Conservation (phyloP, 1,284 basidiomycete species). For the Tremellales sp. region DNA sequence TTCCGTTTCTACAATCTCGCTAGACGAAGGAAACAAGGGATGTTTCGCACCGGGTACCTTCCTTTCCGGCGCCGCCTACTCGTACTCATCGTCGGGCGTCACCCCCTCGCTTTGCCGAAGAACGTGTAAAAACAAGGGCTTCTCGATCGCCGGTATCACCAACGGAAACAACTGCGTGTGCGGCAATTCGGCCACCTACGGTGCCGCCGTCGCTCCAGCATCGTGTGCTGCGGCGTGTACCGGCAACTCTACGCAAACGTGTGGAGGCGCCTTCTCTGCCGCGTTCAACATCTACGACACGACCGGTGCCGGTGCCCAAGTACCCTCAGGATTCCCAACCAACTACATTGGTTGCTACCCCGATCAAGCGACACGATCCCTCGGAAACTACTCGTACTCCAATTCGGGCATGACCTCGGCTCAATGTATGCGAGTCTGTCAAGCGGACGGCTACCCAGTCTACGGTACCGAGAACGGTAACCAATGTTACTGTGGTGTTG, state of each 20-base stretch:
- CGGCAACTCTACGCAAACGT: constrained; percentile 20
- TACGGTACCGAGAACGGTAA: constrained; percentile 26
- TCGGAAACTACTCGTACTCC: constrained; percentile 16
- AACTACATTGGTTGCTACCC: constrained; percentile 34
- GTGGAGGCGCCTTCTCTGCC: constrained; percentile 20
- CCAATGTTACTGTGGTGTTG: constrained; percentile 25
- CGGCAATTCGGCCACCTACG: neutral
- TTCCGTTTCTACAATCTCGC: constrained; percentile 4
- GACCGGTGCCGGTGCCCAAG: constrained; percentile 21
- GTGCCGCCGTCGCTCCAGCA: constrained; percentile 4
- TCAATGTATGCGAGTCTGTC: constrained; percentile 22
- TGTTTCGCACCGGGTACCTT: constrained; percentile 27
- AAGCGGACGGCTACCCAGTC: constrained; percentile 17
- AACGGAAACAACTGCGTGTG: constrained; percentile 13
- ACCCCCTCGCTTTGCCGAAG: constrained; percentile 19
- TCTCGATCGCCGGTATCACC: constrained; percentile 11
- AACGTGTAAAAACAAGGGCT: constrained; percentile 14
- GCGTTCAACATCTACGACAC: constrained; percentile 30
- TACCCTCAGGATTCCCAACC: constrained; percentile 15
- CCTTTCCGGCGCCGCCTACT: constrained; percentile 5
- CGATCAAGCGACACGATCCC: constrained; percentile 14
- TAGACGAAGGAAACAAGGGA: constrained; percentile 25
- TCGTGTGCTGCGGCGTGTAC: constrained; percentile 21
- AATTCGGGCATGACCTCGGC: constrained; percentile 17
- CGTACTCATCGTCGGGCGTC: constrained; percentile 9